A percentile compares a stretch with the other conserved stretches of the same genome.
phyloP scores from a whole-genome alignment of 2,329 filamentous ascomycete species.

The Cladosporium velox region DNA sequence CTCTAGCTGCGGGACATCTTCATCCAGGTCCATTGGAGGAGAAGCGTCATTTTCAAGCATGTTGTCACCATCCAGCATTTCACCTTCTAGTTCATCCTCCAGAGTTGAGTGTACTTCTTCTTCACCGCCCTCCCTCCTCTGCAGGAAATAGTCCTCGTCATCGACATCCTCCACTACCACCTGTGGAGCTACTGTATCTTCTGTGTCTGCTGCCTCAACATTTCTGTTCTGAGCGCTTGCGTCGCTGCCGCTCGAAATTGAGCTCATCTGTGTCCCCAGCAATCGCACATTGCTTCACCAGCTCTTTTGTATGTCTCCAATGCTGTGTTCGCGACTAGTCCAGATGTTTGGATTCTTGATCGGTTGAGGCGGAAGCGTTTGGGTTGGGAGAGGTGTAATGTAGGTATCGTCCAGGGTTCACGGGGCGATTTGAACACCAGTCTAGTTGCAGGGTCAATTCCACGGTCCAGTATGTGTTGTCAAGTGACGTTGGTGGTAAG shows the following conservation, averaged over 20 bases:
- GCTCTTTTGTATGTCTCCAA: neutral
- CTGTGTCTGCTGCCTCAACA: slow-evolving; percentile 38
- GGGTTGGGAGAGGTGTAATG: neutral
- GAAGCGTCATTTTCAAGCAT: slow-evolving; percentile 22
- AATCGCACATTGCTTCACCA: slow-evolving; percentile 55
- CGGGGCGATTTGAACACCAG: too few relatives aligned
- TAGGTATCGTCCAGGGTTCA: neutral
- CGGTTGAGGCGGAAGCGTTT: slow-evolving; percentile 7
- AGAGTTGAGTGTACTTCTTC: slow-evolving; percentile 9
- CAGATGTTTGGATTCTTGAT: neutral
- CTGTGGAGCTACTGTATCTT: slow-evolving; percentile 24
- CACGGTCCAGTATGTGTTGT: neutral
- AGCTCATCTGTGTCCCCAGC: slow-evolving; percentile 65
- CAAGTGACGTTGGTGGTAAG: neutral
- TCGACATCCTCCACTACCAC: slow-evolving; percentile 19
- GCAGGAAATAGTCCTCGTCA: slow-evolving; percentile 13
- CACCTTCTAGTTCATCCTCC: slow-evolving; percentile 21
- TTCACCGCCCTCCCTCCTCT: neutral
- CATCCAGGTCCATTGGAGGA: slow-evolving; percentile 18
- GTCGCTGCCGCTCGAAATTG: slow-evolving; percentile 63
- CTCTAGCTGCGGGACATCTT: slow-evolving; percentile 31
- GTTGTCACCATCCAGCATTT: slow-evolving; percentile 19
- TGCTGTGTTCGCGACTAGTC: neutral
- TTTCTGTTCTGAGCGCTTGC: slow-evolving; percentile 61
- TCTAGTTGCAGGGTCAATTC: neutral